Conservation (phyloP, 495 filamentous ascomycete species). For the Beverwykella pulmonaria region DNA sequence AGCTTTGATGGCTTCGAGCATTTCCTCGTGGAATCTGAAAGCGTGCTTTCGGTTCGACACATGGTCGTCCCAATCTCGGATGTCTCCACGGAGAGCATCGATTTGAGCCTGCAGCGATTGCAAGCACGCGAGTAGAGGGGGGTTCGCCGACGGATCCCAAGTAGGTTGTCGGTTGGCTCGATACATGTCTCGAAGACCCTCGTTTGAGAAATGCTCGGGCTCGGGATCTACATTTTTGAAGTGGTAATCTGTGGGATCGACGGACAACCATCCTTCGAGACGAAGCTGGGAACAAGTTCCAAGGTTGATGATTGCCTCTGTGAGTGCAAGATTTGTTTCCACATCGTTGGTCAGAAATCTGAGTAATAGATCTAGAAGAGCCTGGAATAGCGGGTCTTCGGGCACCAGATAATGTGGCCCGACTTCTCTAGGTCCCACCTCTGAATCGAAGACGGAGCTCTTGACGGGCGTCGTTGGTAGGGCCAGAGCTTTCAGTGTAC, state of each 20-base stretch:
- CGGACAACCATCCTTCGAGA: conserved; percentile 87
- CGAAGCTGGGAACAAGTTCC: conserved; percentile 79
- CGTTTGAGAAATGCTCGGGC: conserved; percentile 19
- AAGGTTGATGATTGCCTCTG: conserved; percentile 78
- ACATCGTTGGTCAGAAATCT: conserved; percentile 88
- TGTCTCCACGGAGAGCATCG: conserved; percentile 36
- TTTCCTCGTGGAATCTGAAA: conserved; percentile 41
- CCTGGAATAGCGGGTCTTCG: conserved; percentile 71
- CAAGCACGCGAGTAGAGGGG: conserved; percentile 39
- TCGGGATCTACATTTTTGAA: conserved; percentile 43
- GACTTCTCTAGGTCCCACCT: conserved; percentile 23
- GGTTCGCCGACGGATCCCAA: conserved; percentile 37
- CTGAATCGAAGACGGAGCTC: conserved; percentile 55
- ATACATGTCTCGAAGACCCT: conserved; percentile 29
- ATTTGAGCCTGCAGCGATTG: conserved; percentile 37
- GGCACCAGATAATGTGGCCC: conserved; percentile 30
- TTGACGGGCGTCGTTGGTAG: conserved; percentile 48
- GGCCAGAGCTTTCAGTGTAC: conserved; percentile 55
- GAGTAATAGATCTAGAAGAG: conserved; percentile 67
- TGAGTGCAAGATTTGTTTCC: conserved; percentile 84
- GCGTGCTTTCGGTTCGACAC: conserved; percentile 43
- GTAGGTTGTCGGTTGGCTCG: conserved; percentile 37
- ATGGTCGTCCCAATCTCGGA: conserved; percentile 44
- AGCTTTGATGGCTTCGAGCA: conserved; percentile 30
- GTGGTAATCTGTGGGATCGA: conserved; percentile 65